phyloP scores from a whole-genome alignment of 768 basidiomycete genomes.

The Leccinum imitatum region DNA sequence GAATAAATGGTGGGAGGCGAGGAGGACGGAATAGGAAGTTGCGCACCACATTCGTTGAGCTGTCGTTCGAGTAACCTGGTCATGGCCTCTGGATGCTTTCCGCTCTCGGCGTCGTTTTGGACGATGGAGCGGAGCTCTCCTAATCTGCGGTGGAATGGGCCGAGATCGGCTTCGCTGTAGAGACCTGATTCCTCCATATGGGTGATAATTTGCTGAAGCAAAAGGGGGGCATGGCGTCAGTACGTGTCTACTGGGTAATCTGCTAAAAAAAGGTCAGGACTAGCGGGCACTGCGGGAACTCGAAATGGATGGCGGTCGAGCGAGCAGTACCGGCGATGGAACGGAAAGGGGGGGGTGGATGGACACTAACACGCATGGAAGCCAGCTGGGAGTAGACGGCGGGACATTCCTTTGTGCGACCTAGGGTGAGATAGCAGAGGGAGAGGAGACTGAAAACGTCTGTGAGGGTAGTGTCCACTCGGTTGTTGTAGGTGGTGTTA shows the following conservation, averaged over 20 bases:
- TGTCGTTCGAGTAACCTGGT: slow-evolving; percentile 88
- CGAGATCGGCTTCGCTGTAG: slow-evolving; percentile 89
- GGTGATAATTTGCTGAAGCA: slow-evolving; percentile 81
- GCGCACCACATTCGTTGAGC: slow-evolving; percentile 87
- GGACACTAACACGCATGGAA: slow-evolving; percentile 83
- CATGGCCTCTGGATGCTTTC: slow-evolving; percentile 83
- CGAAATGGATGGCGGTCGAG: slow-evolving; percentile 7
- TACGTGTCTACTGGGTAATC: slow-evolving; percentile 25
- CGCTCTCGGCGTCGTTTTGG: slow-evolving; percentile 74
- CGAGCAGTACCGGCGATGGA: not conserved
- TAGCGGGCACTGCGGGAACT: slow-evolving; percentile 16
- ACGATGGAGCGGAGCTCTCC: slow-evolving; percentile 83
- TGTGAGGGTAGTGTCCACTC: slow-evolving; percentile 91
- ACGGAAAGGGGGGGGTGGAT: slow-evolving; percentile 8
- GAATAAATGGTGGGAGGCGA: slow-evolving; percentile 2
- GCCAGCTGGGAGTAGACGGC: slow-evolving; percentile 96
- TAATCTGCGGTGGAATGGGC: slow-evolving; percentile 82
- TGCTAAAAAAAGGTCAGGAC: slow-evolving; percentile 27
- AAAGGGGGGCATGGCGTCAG: slow-evolving; percentile 25
- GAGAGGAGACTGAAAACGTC: slow-evolving; percentile 96
- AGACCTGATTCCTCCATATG: slow-evolving; percentile 96
- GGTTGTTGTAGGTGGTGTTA: slow-evolving; percentile 72
- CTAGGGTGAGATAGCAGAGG: slow-evolving; percentile 97
- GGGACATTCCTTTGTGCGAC: slow-evolving; percentile 91
- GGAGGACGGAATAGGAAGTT: slow-evolving; percentile 8